Conservation (phyloP, 1,284 basidiomycete species). For the Naganishia cerealis region DNA sequence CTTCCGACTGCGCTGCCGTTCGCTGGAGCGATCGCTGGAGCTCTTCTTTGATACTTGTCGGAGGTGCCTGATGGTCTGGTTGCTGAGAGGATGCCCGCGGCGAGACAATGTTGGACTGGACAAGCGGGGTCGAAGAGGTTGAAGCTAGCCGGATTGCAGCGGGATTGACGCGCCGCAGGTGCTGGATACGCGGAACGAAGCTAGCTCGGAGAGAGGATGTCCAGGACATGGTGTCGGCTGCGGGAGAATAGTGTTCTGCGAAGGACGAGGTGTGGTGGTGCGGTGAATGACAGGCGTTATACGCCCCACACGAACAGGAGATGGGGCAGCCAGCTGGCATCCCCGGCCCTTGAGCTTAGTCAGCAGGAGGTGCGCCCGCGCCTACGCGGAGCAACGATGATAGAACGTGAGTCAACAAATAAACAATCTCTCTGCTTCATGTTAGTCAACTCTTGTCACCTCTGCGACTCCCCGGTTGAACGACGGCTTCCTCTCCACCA, state of each 20-base stretch:
- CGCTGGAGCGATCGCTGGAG: constrained; percentile 6
- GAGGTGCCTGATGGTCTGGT: not conserved
- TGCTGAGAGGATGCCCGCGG: not conserved
- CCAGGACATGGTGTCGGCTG: not conserved
- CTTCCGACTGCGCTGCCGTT: not conserved
- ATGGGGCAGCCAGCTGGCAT: not conserved
- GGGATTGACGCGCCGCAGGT: not conserved
- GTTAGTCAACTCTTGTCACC: not conserved
- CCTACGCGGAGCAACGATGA: not conserved
- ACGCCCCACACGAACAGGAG: too few relatives aligned
- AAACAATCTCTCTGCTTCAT: not conserved
- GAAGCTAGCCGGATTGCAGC: not conserved
- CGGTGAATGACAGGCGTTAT: too few relatives aligned
- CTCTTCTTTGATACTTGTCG: constrained; percentile 15
- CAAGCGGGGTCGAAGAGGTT: not conserved
- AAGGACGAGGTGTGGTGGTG: too few relatives aligned
- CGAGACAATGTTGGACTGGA: not conserved
- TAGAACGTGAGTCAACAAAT: constrained; percentile 16
- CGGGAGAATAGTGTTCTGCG: not conserved
- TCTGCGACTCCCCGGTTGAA: not conserved
- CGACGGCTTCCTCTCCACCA: too few relatives aligned
- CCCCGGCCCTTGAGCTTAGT: not conserved
- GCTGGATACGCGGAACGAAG: not conserved
- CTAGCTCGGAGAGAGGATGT: not conserved
- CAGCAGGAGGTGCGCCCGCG: constrained; percentile 15